These are phyloP conservation scores for Endotrypanum monterogeii DNA, from an alignment of 208 protist species.

Conservation along the genomic window DNA sequence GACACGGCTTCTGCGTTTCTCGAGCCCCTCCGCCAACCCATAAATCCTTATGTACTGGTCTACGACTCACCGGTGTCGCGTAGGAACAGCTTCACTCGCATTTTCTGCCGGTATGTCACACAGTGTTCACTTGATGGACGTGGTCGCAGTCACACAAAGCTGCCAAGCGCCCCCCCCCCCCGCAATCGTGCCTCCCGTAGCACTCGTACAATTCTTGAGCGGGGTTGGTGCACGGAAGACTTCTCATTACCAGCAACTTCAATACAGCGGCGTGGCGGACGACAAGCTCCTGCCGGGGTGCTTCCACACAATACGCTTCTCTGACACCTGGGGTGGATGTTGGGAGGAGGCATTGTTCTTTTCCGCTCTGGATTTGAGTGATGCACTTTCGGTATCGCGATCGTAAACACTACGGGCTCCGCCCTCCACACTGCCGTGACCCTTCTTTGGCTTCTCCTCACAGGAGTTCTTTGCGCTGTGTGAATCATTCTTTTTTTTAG, in stretches of 20 bases:
- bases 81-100: conserved; percentile 61
- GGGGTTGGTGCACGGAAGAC: conserved; percentile 57
- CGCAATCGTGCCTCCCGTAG: conserved; percentile 42
- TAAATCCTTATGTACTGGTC: conserved; percentile 22
- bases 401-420: background rate
- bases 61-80: conserved; percentile 31
- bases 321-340: conserved; percentile 3
- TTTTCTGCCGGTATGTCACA: conserved; percentile 55
- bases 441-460: background rate
- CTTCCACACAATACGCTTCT: conserved; percentile 23
- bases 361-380: conserved; percentile 1
- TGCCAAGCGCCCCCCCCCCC: conserved; percentile 52
- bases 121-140: conserved; percentile 34
- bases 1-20: conserved; percentile 4
- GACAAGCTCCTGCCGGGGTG: conserved; percentile 7
- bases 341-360: conserved; percentile 4
- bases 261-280: conserved; percentile 29
- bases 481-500: background rate
- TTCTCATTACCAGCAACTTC: conserved; percentile 53
- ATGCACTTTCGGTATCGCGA: background rate
- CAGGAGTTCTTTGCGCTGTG: background rate
- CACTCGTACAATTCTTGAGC: conserved; percentile 52
- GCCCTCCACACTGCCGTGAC: background rate
- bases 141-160: conserved; percentile 47
- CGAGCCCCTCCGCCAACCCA: conserved; percentile 8